These are phyloP conservation scores for Buddleja alternifolia DNA, from an alignment of 257 asterid genomes.

Conservation along the genomic window DNA sequence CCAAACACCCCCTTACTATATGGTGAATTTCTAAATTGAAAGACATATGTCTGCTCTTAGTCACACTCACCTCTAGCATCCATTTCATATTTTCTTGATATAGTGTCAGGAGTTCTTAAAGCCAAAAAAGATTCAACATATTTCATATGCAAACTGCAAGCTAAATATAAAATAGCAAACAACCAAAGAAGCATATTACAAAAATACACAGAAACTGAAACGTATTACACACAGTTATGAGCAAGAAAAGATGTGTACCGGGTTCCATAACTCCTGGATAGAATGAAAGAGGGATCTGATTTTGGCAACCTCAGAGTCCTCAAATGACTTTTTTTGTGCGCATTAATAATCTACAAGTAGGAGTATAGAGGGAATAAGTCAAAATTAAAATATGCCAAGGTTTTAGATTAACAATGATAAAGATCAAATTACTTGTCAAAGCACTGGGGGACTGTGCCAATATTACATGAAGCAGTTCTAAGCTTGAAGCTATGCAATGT, in stretches of 20 bases:
- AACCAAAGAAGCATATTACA: not conserved
- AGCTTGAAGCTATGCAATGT: conserved; percentile 61
- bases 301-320: conserved; percentile 48
- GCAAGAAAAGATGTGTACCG: conserved; percentile 43
- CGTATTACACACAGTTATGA: conserved; percentile 6
- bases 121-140: conserved; percentile 7
- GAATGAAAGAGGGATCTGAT: conserved; percentile 53
- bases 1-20: no score
- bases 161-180: not conserved
- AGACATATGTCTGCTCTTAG: conserved; percentile 12
- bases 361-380: conserved; percentile 6
- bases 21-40: no score
- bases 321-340: conserved; percentile 71
- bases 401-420: conserved; percentile 23
- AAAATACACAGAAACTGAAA: not conserved
- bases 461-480: conserved; percentile 67
- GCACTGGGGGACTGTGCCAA: conserved; percentile 57
- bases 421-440: conserved; percentile 12
- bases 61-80: no score
- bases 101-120: conserved; percentile 5
- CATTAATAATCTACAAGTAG: conserved; percentile 59
- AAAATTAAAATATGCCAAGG: conserved; percentile 15
- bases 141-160: not conserved
- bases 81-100: conserved; percentile 44
- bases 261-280: conserved; percentile 29